Conservation (phyloP, 305 asterid species). For the Rubia peregrina region DNA sequence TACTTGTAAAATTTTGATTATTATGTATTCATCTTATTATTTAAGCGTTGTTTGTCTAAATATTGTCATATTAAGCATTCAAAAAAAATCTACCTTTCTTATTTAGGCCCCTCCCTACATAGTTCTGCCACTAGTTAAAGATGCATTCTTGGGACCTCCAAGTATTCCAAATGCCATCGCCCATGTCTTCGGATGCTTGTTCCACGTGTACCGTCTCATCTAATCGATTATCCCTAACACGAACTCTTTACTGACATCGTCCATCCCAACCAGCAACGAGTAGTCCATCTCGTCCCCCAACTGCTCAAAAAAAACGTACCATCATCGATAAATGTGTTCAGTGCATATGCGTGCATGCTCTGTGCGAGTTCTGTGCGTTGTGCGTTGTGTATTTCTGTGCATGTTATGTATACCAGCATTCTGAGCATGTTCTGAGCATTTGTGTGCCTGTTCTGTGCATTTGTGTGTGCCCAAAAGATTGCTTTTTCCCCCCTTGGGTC, state of each 20-base stretch:
- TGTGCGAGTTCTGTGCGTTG: background rate
- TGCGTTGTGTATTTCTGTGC: no score
- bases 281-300: constrained; percentile 95
- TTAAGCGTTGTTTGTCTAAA: no score
- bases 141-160: constrained; percentile 79
- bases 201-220: constrained; percentile 97
- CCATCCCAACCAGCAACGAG: constrained; percentile 87
- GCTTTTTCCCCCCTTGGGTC: constrained; percentile 96
- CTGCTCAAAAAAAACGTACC: constrained; percentile 24
- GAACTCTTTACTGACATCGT: constrained; percentile 71
- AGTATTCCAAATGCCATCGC: constrained; percentile 87
- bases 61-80: no score
- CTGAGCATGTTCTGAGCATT: no score
- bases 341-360: background rate
- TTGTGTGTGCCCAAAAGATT: constrained; percentile 48
- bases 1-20: no score
- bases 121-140: no score
- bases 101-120: no score
- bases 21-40: no score
- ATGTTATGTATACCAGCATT: no score
- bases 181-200: constrained; percentile 97
- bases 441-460: background rate
- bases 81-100: no score
- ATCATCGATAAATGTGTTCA: background rate
- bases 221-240: constrained; percentile 87